Base-by-base conservation (phyloP, 2,329 filamentous ascomycete genomes). In the Trichoderma simmonsii region DNA sequence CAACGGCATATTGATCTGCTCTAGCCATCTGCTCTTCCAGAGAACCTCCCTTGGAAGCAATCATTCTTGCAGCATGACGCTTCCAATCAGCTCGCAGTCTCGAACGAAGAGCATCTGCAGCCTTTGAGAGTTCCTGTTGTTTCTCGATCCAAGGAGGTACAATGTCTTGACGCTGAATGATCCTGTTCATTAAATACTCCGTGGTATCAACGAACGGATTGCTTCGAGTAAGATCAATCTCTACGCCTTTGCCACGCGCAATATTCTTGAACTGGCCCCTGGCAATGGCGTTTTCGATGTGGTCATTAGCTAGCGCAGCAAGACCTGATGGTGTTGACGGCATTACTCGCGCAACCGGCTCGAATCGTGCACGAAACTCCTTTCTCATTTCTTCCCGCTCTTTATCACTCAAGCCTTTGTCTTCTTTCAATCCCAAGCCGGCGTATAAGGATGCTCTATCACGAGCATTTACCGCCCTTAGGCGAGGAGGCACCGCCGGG, bases 91-190 rank as follows among this genome's bases (percentile, higher is more conserved):
- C 89, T 43, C 95, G 86, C 73, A 98, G 79, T n/a, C 93, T 85
- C 3, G 85, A 83, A 2, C 96, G 88, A 78, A 99, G 98, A 1
- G 86, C 85, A 14, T 85, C 87, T 1, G 91, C 87, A 0, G 92
- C 88, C 73, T 89, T 90, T 12, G 90, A 87, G 6, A 98, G 84
- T 77, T 98, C 94, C 79, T 98, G 95, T 80, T 99, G 96, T 82
- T 98, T 98, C 82, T 99, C 96, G 73, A 99, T 98, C 96, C 96
- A 99, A 0, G 95, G 95, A 1, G 96, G 96, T 0, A 97, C 93
- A 73, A 98, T 93, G 24, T 97, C 95, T 81, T 99, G 96, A 72
- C 92, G 92, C 82, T 98, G 93, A 74, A 99, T 98, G 85, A 98
- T 98, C 82, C 97, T 96, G 83, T 99, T 98, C 92, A 98, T 92